Percentiles rank a stretch among this genome's conserved stretches.
These are phyloP conservation scores for Trichoderma sp. DNA, from an alignment of 2,329 filamentous ascomycete genomes.

Conservation along the genomic window DNA sequence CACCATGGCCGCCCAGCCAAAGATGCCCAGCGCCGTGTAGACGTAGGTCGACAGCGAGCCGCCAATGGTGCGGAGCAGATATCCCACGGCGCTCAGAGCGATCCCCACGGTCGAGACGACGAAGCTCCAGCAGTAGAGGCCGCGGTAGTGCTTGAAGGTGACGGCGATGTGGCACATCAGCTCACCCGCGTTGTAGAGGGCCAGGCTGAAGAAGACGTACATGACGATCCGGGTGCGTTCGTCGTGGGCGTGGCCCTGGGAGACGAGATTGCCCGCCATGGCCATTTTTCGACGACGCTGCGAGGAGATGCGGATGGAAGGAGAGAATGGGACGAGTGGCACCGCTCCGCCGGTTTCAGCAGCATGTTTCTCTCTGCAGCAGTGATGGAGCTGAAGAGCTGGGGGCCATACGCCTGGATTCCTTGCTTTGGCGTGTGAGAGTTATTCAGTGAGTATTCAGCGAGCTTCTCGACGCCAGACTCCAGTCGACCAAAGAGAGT, in stretches of 20 bases:
- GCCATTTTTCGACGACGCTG: slow-evolving; percentile 1
- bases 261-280: slow-evolving; percentile 3
- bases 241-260: slow-evolving; percentile 12
- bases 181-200: slow-evolving; percentile 30
- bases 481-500: not conserved
- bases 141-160: slow-evolving; percentile 45
- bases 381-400: not conserved
- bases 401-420: not conserved
- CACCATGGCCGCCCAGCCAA: slow-evolving; percentile 52
- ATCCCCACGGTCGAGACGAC: slow-evolving; percentile 42
- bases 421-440: not conserved
- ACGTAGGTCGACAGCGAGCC: slow-evolving; percentile 29
- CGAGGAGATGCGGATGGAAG: not conserved
- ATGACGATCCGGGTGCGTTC: slow-evolving; percentile 22
- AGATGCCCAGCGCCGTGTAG: slow-evolving; percentile 22
- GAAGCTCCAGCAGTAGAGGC: slow-evolving; percentile 48
- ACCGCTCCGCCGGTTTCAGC: slow-evolving; percentile 9
- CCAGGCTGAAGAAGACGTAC: slow-evolving; percentile 29
- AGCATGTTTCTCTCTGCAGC: slow-evolving; percentile 15
- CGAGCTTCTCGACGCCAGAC: not conserved
- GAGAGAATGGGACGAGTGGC: not conserved
- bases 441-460: not conserved
- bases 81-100: slow-evolving; percentile 38
- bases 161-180: slow-evolving; percentile 50
- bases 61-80: slow-evolving; percentile 32